These are phyloP conservation scores for Golubevia pallescens DNA, from an alignment of 1,284 basidiomycete genomes.

Conservation along the genomic window DNA sequence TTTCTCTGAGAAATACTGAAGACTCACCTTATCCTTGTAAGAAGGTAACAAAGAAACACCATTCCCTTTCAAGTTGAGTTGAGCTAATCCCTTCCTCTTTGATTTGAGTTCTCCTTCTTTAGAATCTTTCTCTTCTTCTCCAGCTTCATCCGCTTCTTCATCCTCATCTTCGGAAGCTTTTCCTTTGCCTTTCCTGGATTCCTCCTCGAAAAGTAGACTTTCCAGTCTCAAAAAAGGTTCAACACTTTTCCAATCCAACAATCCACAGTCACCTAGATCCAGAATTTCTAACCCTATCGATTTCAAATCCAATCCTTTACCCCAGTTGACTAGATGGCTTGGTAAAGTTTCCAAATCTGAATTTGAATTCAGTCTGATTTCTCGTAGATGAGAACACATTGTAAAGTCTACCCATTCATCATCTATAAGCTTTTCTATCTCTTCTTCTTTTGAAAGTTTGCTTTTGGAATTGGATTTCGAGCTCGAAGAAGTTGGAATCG, in stretches of 20 bases:
- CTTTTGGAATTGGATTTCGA: conserved; percentile 2
- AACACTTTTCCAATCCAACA: conserved; percentile 29
- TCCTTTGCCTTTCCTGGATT: neutral
- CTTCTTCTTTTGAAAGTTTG: conserved; percentile 6
- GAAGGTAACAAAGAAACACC: conserved; percentile 19
- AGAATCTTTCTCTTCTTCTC: conserved; percentile 9
- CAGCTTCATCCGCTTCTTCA: conserved; percentile 7
- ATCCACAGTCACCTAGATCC: conserved; percentile 48
- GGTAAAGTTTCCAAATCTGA: conserved; percentile 25
- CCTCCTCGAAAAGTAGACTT: conserved; percentile 18
- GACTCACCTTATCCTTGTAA: conserved; percentile 28
- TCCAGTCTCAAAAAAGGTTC: no score
- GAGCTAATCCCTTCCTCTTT: conserved; percentile 27
- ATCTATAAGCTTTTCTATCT: no score
- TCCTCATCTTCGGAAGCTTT: no score
- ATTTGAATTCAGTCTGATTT: conserved; percentile 50
- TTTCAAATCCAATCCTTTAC: conserved; percentile 20
- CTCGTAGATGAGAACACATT: conserved; percentile 35
- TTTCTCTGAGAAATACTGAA: no score
- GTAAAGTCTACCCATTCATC: conserved; percentile 40
- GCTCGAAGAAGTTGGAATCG: conserved; percentile 11
- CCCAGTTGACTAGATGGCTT: conserved; percentile 37
- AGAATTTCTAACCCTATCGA: conserved; percentile 32
- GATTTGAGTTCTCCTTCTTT: no score
- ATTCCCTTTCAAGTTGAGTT: conserved; percentile 43